These are phyloP conservation scores for Cairneyella variabilis DNA, from an alignment of 495 filamentous ascomycete genomes.

Conservation along the genomic window DNA sequence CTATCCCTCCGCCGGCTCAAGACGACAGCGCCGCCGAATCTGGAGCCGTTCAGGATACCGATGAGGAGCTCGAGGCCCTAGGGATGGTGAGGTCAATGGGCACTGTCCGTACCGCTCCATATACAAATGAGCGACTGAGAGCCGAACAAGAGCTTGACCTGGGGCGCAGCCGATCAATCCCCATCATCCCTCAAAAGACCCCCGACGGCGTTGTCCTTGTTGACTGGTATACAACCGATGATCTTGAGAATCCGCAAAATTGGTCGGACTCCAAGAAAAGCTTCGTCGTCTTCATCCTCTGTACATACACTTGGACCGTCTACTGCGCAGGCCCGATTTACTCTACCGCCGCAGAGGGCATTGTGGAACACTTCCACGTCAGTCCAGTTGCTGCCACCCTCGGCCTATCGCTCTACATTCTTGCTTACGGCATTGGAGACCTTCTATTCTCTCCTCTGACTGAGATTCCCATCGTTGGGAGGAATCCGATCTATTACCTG, in stretches of 20 bases:
- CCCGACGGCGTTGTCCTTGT: slow-evolving; percentile 49
- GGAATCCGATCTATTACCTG: slow-evolving; percentile 63
- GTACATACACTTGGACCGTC: slow-evolving; percentile 41
- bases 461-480: slow-evolving; percentile 60
- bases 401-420: slow-evolving; percentile 48
- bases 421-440: slow-evolving; percentile 52
- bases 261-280: slow-evolving; percentile 36
- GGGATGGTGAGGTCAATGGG: slow-evolving; percentile 1
- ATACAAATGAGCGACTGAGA: slow-evolving; percentile 3
- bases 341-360: slow-evolving; percentile 37
- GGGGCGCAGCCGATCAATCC: slow-evolving; percentile 28
- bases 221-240: slow-evolving; percentile 48
- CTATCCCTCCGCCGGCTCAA: not conserved
- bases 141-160: slow-evolving; percentile 7
- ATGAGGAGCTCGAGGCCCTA: not conserved
- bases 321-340: slow-evolving; percentile 46
- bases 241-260: slow-evolving; percentile 51
- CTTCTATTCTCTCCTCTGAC: slow-evolving; percentile 34
- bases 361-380: slow-evolving; percentile 44
- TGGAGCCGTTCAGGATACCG: not conserved
- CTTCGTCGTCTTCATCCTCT: slow-evolving; percentile 44
- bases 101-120: not conserved
- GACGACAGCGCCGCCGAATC: not conserved
- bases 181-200: slow-evolving; percentile 39
- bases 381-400: slow-evolving; percentile 48